Evolutionary conservation across 1,284 basidiomycete genomes (phyloP).

Genomic region (Ustilago tritici): DNA sequence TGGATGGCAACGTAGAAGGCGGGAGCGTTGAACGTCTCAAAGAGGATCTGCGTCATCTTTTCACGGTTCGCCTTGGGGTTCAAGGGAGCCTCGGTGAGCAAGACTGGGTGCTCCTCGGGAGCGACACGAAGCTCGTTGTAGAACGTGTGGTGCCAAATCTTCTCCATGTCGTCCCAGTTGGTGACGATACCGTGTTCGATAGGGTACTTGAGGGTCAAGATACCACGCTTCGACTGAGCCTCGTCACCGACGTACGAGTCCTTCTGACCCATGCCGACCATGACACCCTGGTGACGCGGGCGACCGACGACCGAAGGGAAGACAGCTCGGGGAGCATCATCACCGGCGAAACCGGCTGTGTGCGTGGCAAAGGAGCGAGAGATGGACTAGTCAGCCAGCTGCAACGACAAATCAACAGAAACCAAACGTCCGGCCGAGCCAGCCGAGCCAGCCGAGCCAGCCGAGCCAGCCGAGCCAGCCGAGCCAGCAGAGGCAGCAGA

Average conservation of each 20-base stretch:
- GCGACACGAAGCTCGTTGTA: slow-evolving; percentile 73
- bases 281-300: slow-evolving; percentile 90
- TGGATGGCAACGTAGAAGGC: slow-evolving; percentile 95
- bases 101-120: slow-evolving; percentile 88
- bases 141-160: slow-evolving; percentile 70
- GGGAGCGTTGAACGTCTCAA: slow-evolving; percentile 94
- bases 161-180: slow-evolving; percentile 78
- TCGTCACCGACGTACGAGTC: slow-evolving; percentile 76
- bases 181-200: slow-evolving; percentile 81
- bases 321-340: slow-evolving; percentile 82
- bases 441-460: too few species aligned
- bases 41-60: slow-evolving; percentile 98
- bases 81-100: slow-evolving; percentile 92
- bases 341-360: slow-evolving; percentile 76
- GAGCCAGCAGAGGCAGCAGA: neutral
- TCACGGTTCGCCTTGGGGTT: slow-evolving; percentile 95
- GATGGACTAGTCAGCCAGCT: slow-evolving; percentile 5
- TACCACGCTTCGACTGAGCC: slow-evolving; percentile 95
- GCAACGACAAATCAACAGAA: neutral
- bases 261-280: slow-evolving; percentile 75
- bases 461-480: too few species aligned
- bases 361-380: neutral
- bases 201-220: slow-evolving; percentile 82
- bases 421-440: neutral
- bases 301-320: slow-evolving; percentile 85